Evolutionary conservation across 345 rosid species (phyloP), one percentile per base, ranked within the genome.

Genomic region (Eucalyptus erythrocorys): DNA sequence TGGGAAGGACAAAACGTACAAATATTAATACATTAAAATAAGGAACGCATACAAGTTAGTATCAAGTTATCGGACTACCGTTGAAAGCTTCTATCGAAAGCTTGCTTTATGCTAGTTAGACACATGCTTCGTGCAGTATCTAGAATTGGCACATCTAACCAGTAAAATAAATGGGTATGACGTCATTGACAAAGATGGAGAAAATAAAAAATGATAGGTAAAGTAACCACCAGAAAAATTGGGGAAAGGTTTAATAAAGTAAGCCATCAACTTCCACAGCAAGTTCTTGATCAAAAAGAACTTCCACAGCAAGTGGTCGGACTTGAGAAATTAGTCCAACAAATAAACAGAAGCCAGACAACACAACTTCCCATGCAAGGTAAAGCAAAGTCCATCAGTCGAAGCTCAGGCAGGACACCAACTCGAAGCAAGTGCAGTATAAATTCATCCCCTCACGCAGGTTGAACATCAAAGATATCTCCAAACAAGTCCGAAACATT

Each of bases 1-100:
- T 51, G 57, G 10, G 26, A 3, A 51, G 0, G 26, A 19, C 2
- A 51, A 0, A 51, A 19, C 1, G 0, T 51, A 3, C 0, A 1
- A 5, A 3, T 19, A 51, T 1, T 0, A 4, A 0, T 26, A 19
- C 0, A 2, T 51, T 51, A 51, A 51, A 51, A 51, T 51, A 3
- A 19, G 1, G 0, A 51, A 51, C 2, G 1, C 26, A 51, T 19
- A 2, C 0, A 51, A 0, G 1, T 0, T 51, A 0, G 10, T 19
- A 7, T 0, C 1, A 3, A 1, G 4, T 51, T 51, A 0, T 7
- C 0, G 0, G 2, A 51, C 4, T 51, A 51, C 2, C 0, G 4
- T 51, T 51, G 55, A 3, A 19, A 51, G 57, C 4, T 51, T 51
- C 4, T 19, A 3, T 19, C 0, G 10, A 51, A 21, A 21, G 57